These are phyloP conservation scores for Suillus sp. DNA, from an alignment of 768 basidiomycete genomes.

Conservation along the genomic window DNA sequence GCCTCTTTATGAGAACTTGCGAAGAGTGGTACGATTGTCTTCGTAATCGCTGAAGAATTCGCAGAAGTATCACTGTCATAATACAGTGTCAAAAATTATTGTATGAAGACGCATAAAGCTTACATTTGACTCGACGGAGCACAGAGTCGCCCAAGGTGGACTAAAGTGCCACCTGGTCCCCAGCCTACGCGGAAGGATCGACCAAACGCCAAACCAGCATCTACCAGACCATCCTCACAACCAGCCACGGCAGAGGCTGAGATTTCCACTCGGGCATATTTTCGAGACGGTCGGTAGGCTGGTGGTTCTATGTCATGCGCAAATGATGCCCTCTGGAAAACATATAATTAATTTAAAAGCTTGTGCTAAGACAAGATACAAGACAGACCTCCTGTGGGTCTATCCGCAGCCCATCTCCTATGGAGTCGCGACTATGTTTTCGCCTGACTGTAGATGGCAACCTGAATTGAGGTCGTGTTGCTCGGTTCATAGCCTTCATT, in stretches of 20 bases:
- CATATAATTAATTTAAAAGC: slow-evolving; percentile 4
- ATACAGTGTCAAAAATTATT: neutral
- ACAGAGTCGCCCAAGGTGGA: slow-evolving; percentile 77
- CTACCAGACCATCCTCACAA: slow-evolving; percentile 65
- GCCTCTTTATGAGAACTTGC: slow-evolving; percentile 35
- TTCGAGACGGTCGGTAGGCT: slow-evolving; percentile 72
- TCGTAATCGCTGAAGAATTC: slow-evolving; percentile 62
- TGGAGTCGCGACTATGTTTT: slow-evolving; percentile 79
- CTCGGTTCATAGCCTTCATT: slow-evolving; percentile 54
- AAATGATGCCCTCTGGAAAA: slow-evolving; percentile 72
- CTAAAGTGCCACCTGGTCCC: slow-evolving; percentile 79
- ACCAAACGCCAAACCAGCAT: slow-evolving; percentile 85
- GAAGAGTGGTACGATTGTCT: slow-evolving; percentile 50
- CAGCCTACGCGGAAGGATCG: slow-evolving; percentile 89
- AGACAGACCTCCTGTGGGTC: slow-evolving; percentile 62
- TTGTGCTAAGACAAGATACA: slow-evolving; percentile 12
- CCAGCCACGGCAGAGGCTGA: slow-evolving; percentile 66
- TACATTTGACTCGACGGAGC: slow-evolving; percentile 55
- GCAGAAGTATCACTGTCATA: slow-evolving; percentile 50
- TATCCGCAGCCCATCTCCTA: slow-evolving; percentile 64
- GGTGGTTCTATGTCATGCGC: slow-evolving; percentile 70
- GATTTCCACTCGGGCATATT: slow-evolving; percentile 75
- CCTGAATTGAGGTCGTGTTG: slow-evolving; percentile 37
- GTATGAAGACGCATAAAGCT: slow-evolving; percentile 31
- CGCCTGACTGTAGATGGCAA: slow-evolving; percentile 47